phyloP scores from a whole-genome alignment of 768 basidiomycete genomes.

The Leccinum disarticulatum region DNA sequence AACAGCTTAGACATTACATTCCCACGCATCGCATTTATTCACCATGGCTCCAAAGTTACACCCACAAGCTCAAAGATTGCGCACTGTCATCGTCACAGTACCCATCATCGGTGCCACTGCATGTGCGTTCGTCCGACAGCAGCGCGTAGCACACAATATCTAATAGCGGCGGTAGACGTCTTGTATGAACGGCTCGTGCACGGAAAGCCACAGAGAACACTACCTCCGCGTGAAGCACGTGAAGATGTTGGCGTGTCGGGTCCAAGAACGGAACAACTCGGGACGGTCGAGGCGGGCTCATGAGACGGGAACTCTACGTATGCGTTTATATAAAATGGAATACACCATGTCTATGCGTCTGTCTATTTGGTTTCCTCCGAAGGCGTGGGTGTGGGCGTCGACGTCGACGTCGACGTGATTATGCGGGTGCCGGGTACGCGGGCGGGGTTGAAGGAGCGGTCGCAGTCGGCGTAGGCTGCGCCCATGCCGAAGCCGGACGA shows the following conservation, averaged over 20 bases:
- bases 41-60: slow-evolving; percentile 37
- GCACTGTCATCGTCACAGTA: slow-evolving; percentile 58
- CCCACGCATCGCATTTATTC: not conserved
- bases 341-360: slow-evolving; percentile 17
- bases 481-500: slow-evolving; percentile 86
- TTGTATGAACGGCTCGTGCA: slow-evolving; percentile 64
- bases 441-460: slow-evolving; percentile 90
- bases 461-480: slow-evolving; percentile 88
- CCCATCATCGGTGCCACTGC: slow-evolving; percentile 67
- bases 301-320: slow-evolving; percentile 3
- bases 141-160: slow-evolving; percentile 2
- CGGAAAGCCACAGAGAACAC: slow-evolving; percentile 46
- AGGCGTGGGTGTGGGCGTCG: not conserved
- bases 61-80: slow-evolving; percentile 44
- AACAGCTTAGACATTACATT: not conserved
- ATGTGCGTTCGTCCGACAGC: slow-evolving; percentile 41
- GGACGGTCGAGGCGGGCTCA: slow-evolving; percentile 6
- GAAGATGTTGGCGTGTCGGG: slow-evolving; percentile 9
- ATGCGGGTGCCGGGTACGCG: slow-evolving; percentile 83
- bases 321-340: not conserved
- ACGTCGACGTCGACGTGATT: slow-evolving; percentile 37
- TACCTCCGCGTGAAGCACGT: slow-evolving; percentile 27
- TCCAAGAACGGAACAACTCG: slow-evolving; percentile 19
- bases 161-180: slow-evolving; percentile 44
- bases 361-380: slow-evolving; percentile 26